phyloP scores from a whole-genome alignment of 768 basidiomycete genomes.

The Candolleomyces eurysporus region DNA sequence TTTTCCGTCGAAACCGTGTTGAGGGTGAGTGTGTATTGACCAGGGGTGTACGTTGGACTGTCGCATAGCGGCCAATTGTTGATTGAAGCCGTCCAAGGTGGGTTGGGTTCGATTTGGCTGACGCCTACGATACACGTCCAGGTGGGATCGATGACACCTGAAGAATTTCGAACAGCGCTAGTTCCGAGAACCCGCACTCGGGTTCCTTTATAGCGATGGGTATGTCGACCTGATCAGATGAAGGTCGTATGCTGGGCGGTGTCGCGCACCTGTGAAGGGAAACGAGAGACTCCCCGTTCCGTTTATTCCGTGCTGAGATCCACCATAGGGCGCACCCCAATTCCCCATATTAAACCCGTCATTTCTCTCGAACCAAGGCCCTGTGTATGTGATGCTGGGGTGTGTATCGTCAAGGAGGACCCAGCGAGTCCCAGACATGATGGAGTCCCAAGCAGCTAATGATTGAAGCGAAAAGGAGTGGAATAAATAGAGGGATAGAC shows the following conservation, averaged over 20 bases:
- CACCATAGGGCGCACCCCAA: slow-evolving; percentile 12
- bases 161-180: not conserved
- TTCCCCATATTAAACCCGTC: slow-evolving; percentile 25
- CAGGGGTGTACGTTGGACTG: slow-evolving; percentile 8
- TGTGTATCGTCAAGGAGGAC: slow-evolving; percentile 35
- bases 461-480: too few relatives aligned
- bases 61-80: slow-evolving; percentile 20
- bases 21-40: slow-evolving; percentile 17
- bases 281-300: slow-evolving; percentile 1
- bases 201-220: not conserved
- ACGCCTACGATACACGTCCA: slow-evolving; percentile 2
- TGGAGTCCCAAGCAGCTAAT: not conserved
- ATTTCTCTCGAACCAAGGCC: slow-evolving; percentile 28
- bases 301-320: slow-evolving; percentile 4
- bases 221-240: not conserved
- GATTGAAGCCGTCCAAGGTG: not conserved
- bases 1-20: slow-evolving; percentile 13
- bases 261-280: slow-evolving; percentile 4
- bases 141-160: not conserved
- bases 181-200: not conserved
- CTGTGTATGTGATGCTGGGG: slow-evolving; percentile 25
- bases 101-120: not conserved
- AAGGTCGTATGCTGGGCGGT: not conserved
- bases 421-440: slow-evolving; percentile 18
- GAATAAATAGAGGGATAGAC: too few relatives aligned